Evolutionary conservation across 805 yeast species (phyloP), one percentile per base, ranked within the genome.

Genomic region (Clavispora carvajalis): DNA sequence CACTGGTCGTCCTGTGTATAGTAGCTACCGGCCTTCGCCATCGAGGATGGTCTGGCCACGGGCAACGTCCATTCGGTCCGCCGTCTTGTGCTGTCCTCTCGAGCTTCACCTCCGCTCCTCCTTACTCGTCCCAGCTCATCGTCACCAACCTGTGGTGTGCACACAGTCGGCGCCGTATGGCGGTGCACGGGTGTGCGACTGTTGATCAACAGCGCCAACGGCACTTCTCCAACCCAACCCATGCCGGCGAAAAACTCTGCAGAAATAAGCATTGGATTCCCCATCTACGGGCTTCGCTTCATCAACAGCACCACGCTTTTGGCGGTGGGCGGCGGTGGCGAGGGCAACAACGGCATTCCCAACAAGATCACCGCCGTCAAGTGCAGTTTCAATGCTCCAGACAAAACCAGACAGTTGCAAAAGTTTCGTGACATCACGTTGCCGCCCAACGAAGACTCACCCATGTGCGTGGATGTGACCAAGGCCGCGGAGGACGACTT

Each of bases 301-400:
- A 67, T 81, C 34, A 71, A 76, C 49, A 73, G 80, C 47, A 63
- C 69, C 45, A 74, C 80, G 1, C 59, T 90, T 21, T 60, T 89
- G 36, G 83, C 83, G 22, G 80, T 88, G 3, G 99, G 99, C 31
- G 99, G 99, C 34, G 97, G 97, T 22, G 98, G 97, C 19, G 95
- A 87, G 59, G 95, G 95, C 8, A 81, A 80, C 54, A 83, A 87
- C 54, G 96, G 95, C 22, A 80, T 88, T 40, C 85, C 90, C 30
- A 91, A 91, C 62, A 87, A 85, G 58, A 66, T 91, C 46, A 79
- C 89, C 4, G 82, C 83, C 2, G 59, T 84, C 31, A 62, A 75
- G 35, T 69, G 85, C 34, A 74, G 78, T 52, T 78, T 82, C 39
- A 69, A 69, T 24, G 71, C 72, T 41, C 57, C 62, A 34, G 58